Percentiles rank a stretch among this genome's conserved stretches.
Evolutionary conservation across 768 basidiomycete genomes (phyloP).

Genomic region (Suillus alpinus): DNA sequence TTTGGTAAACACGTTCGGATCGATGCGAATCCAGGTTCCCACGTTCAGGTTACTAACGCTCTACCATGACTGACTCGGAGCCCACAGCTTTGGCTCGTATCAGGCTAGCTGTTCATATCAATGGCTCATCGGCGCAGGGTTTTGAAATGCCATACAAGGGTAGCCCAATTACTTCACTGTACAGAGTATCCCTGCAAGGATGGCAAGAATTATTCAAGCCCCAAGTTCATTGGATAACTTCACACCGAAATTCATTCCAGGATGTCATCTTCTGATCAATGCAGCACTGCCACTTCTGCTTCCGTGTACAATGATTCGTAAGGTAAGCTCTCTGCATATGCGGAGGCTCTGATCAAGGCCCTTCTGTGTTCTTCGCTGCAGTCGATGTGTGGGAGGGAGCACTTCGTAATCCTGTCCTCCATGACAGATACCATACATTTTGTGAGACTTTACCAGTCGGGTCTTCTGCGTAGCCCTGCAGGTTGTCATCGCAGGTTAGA

Average conservation of each 20-base stretch:
- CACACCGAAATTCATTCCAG: background rate
- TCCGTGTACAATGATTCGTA: background rate
- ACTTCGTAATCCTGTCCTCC: background rate
- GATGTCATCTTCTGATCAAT: background rate
- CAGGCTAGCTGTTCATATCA: too few species aligned
- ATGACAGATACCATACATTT: background rate
- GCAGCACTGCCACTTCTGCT: too few species aligned
- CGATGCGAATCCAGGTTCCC: conserved; percentile 8
- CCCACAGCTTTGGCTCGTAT: too few species aligned
- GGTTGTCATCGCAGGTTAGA: background rate
- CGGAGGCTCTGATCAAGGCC: background rate
- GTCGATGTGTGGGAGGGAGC: background rate
- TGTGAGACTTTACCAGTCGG: background rate
- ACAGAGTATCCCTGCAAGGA: background rate
- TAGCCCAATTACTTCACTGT: background rate
- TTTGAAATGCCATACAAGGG: background rate
- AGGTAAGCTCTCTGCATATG: background rate
- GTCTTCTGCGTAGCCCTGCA: background rate
- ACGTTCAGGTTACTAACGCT: background rate
- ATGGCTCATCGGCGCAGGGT: background rate
- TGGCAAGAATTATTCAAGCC: background rate
- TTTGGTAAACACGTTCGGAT: conserved; percentile 2
- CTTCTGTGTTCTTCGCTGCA: background rate
- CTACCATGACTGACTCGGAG: too few species aligned
- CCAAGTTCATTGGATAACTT: too few species aligned